These are phyloP conservation scores for Usnea hakonensis DNA, from an alignment of 495 filamentous ascomycete genomes.

Conservation along the genomic window DNA sequence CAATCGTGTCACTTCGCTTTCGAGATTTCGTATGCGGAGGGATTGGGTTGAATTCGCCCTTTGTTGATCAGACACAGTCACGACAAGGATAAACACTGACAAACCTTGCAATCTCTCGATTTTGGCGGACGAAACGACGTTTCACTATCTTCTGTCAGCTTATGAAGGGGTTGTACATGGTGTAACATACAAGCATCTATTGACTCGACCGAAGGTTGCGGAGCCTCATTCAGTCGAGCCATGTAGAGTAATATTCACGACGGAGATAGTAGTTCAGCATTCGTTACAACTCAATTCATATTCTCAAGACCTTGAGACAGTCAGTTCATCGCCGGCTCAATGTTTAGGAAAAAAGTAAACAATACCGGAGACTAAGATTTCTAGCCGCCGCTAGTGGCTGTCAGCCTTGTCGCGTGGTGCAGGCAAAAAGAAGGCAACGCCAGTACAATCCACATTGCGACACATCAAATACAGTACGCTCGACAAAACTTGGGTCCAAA, in stretches of 20 bases:
- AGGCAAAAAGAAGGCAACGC: neutral
- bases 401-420: neutral
- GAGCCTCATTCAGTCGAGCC: conserved; percentile 85
- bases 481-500: neutral
- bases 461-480: neutral
- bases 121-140: conserved; percentile 81
- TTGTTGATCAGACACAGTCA: neutral
- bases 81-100: neutral
- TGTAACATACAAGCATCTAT: conserved; percentile 68
- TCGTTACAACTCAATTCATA: neutral
- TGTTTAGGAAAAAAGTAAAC: conserved; percentile 7
- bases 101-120: conserved; percentile 77
- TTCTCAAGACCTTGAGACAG: neutral
- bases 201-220: conserved; percentile 56
- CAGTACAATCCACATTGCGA: neutral
- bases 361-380: conserved; percentile 8
- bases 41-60: conserved; percentile 86
- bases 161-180: conserved; percentile 14
- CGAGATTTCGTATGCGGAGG: conserved; percentile 76
- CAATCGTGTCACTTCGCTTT: conserved; percentile 74
- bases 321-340: neutral
- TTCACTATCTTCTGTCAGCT: conserved; percentile 51
- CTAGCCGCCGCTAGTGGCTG: neutral
- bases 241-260: conserved; percentile 36
- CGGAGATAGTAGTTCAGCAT: neutral